Evolutionary conservation across 257 asterid genomes (phyloP).

Genomic region (Solanum ossicruentum): DNA sequence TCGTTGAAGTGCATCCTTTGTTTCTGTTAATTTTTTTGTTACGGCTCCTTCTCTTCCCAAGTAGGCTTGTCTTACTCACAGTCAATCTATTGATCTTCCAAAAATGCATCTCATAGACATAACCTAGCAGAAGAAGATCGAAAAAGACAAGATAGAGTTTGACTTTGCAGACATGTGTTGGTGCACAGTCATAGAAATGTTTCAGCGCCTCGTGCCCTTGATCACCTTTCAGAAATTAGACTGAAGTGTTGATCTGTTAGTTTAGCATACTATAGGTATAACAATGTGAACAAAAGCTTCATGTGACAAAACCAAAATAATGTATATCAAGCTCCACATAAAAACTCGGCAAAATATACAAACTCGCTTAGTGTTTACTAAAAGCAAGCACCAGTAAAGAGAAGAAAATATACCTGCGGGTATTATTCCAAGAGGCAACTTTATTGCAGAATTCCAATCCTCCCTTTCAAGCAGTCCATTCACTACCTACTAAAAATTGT

Average conservation of each 20-base stretch:
- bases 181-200: neutral
- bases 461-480: conserved; percentile 88
- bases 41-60: neutral
- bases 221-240: neutral
- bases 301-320: neutral
- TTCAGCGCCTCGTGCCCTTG: neutral
- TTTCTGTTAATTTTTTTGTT: neutral
- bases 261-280: neutral
- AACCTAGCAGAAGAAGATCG: neutral
- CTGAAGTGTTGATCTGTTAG: neutral
- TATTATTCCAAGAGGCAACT: conserved; percentile 73
- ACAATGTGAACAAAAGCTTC: neutral
- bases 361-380: neutral
- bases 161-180: neutral
- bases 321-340: neutral
- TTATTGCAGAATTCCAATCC: conserved; percentile 75
- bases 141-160: neutral
- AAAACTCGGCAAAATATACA: neutral
- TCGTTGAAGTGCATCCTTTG: neutral
- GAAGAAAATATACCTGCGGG: conserved; percentile 65
- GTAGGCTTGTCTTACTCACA: neutral
- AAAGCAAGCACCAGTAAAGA: neutral
- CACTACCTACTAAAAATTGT: conserved; percentile 60
- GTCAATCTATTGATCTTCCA: neutral
- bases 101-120: neutral